Evolutionary conservation across 2,329 filamentous ascomycete genomes (phyloP), one percentile per base, ranked within the genome.

Genomic region (Aspergillus aculeatinus): DNA sequence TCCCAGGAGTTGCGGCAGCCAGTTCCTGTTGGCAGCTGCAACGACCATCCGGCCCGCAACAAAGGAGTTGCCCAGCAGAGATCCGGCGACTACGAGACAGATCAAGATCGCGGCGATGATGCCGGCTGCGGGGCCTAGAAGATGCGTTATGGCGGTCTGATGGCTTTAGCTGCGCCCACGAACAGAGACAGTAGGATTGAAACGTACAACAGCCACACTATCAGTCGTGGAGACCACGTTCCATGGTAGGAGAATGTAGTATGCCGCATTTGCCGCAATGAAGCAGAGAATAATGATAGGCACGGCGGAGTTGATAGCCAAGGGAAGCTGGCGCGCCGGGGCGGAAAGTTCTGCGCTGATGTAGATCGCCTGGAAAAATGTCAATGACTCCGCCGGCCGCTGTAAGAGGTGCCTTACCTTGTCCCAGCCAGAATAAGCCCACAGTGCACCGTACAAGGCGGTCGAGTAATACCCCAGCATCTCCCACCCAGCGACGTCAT

Each of bases 391-490:
- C 6, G 23, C 39, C 23, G 25, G 12, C 21, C 1, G 12, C 16
- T 11, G 19, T 1, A 14, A 12, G 14, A 5, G 10, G 11, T 3
- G 21, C n/a, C 58, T 23, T 54, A 54, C 63, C 60, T 65, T 65
- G 21, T 65, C 63, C 63, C 63, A 65, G 11, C 63, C 63, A 0
- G 63, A 65, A 49, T 65, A 65, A 0, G 63, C 63, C 63, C 63
- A 65, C 1, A 65, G 55, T 1, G 63, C 63, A 11, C 63, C 63
- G 31, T 65, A 65, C 1, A 65, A 55, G 5, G 63, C 63, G 6
- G 63, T 55, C 2, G 63, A 65, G 44, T 61, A 65, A 52, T 64
- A 59, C 1, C 63, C 63, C 5, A 65, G 54, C 31, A 62, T 55
- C 33, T 64, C 60, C 63, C 63, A 65, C 1, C 56, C 58, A 9